Evolutionary conservation across 805 yeast genomes (phyloP), one percentile per base, ranked within the genome.

Genomic region (Yamadazyma endophytica): DNA sequence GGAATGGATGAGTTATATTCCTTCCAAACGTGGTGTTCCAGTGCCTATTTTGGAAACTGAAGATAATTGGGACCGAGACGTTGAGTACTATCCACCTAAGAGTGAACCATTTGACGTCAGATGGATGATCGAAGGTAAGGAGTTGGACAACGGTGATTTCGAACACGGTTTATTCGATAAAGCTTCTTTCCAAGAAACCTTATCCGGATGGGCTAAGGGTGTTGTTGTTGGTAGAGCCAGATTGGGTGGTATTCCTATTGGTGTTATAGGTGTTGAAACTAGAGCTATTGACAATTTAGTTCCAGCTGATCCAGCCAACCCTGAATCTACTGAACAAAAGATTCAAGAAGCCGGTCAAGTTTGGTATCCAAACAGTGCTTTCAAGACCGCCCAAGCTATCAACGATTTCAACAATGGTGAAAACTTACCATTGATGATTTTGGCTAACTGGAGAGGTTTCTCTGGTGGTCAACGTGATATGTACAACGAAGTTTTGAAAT

Each of bases 401-500:
- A 82, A 82, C 45, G 98, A 92, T 58, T 92, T 92, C 78, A 92
- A 92, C 73, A 70, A 87, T 56, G 99, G 99, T 73, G 99, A 92
- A 64, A 90, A 89, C 64, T 74, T 92, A 54, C 99, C 99, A 43
- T 73, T 92, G 61, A 85, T 92, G 95, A 87, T 92, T 46, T 69
- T 92, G 49, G 98, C 98, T 38, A 92, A 92, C 77, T 92, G 99
- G 99, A 85, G 99, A 79, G 99, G 99, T 54, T 92, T 92, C 79
- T 87, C 97, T 46, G 98, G 99, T 72, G 98, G 99, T 60, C 99
- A 92, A 73, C 85, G 97, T 58, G 99, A 92, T 64, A 92, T 92
- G 99, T 94, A 83, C 75, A 87, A 89, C 53, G 99, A 92, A 69
- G 95, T 92, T 26, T 79, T 92, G 68, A 92, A 92, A 64, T 92